Base-by-base conservation (phyloP, 208 protist species). In the Leishmania tarentolae region DNA sequence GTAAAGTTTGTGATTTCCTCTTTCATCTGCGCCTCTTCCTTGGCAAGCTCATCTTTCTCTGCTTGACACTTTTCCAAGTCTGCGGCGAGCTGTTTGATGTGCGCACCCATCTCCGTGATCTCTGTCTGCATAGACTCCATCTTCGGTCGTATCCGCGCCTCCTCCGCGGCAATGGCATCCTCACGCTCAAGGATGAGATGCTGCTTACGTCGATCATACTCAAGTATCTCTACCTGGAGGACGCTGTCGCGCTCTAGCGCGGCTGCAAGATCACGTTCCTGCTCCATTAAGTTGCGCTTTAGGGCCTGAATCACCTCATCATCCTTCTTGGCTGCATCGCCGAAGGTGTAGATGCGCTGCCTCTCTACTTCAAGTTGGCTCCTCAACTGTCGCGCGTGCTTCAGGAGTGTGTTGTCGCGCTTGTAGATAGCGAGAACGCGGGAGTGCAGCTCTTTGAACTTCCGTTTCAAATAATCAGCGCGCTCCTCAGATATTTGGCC, bases 181-280 rank as follows among this genome's bases (percentile, higher is more conserved):
- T 98, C 93, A 19, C 94, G 90, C 82, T 98, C 96, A 11, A 96
- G 88, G 35, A 95, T 83, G 59, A 98, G 81, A 53, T 91, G 94
- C 82, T 96, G 93, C 83, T 97, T 97, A 78, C 91, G 91, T 0
- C 96, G 91, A 70, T 98, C 96, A 81, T 94, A 93, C 87, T 98
- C 94, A 5, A 98, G 79, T n/a, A 90, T 92, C 88, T 98, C 94
- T 42, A 98, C 94, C 78, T 97, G 94, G 52, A 98, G 83, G 40
- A 98, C 95, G 57, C 92, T 95, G 74, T 98, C 94, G n/a, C 93
- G 90, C 86, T 98, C 93, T 70, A 97, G 92, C 21, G 91, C 90
- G 19, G 87, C 87, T 1, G 89, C 90, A 6, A 98, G 84, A 47
- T 98, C 93, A 40, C 84, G 87, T 83, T 98, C 93, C 44, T 87